Evolutionary conservation across 2,329 filamentous ascomycete genomes (phyloP).

Genomic region (Fusarium sp.): DNA sequence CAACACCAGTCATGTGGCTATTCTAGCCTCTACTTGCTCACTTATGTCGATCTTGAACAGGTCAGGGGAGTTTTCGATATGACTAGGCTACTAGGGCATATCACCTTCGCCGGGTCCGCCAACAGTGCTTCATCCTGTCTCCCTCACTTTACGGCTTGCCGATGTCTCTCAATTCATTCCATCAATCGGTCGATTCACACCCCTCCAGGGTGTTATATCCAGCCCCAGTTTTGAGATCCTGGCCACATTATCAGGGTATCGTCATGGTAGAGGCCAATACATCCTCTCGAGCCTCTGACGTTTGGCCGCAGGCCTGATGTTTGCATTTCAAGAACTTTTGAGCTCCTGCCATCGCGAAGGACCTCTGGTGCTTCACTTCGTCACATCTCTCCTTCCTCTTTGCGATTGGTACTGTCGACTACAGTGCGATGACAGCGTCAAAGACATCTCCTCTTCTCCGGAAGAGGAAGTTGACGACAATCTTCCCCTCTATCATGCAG

Average conservation of each 20-base stretch:
- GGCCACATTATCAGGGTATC: slow-evolving; percentile 28
- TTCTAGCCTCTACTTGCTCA: background rate
- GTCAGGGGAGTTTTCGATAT: background rate
- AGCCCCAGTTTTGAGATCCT: slow-evolving; percentile 1
- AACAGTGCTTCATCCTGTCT: background rate
- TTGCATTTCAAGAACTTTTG: slow-evolving; percentile 41
- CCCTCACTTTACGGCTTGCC: background rate
- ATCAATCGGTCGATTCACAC: background rate
- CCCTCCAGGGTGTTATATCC: background rate
- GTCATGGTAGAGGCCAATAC: slow-evolving; percentile 10
- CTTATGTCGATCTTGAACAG: slow-evolving; percentile 25
- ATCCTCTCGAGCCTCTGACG: slow-evolving; percentile 13
- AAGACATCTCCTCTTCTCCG: slow-evolving; percentile 17
- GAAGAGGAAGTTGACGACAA: slow-evolving; percentile 42
- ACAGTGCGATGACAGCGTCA: slow-evolving; percentile 14
- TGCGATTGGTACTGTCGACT: slow-evolving; percentile 29
- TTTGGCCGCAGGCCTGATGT: slow-evolving; percentile 3
- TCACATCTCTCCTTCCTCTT: slow-evolving; percentile 38
- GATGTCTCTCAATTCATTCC: background rate
- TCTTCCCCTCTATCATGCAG: slow-evolving; percentile 21
- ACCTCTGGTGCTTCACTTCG: slow-evolving; percentile 12
- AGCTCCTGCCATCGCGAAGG: slow-evolving; percentile 5
- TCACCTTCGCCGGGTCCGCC: background rate
- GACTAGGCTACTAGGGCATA: background rate
- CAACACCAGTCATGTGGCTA: background rate